Conservation (phyloP, 257 asterid species). For the Solanum ossicruentum region DNA sequence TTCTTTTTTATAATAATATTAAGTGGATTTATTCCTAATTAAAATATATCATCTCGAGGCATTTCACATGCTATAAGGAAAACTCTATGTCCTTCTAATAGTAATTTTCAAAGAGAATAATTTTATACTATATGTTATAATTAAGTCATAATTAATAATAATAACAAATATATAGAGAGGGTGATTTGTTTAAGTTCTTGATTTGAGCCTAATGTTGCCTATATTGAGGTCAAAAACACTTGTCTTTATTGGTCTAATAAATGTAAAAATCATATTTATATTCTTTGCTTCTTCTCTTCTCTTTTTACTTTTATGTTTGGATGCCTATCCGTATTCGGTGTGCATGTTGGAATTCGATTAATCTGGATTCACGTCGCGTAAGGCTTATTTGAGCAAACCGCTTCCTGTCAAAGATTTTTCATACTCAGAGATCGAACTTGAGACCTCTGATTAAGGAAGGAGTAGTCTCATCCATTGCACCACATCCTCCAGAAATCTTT, state of each 20-base stretch:
- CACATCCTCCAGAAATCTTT: no score
- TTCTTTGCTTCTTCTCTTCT: background rate
- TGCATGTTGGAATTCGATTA: no score
- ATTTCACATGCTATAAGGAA: constrained; percentile 17
- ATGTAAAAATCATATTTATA: background rate
- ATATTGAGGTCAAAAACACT: background rate
- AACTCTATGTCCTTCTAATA: background rate
- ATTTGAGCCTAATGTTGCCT: background rate
- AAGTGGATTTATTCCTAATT: constrained; percentile 3
- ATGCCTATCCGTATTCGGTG: no score
- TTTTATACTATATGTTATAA: background rate
- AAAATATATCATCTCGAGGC: constrained; percentile 12
- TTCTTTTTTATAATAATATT: background rate
- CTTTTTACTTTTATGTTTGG: no score
- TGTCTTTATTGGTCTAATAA: background rate
- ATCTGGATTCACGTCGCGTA: accelerated
- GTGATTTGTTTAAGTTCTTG: background rate
- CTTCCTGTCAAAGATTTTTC: no score
- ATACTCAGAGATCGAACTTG: no score
- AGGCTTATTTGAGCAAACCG: accelerated
- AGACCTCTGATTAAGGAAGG: no score
- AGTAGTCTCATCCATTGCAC: no score
- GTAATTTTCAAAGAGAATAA: background rate
- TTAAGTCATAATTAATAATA: background rate
- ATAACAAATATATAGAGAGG: background rate